Percentiles rank a stretch among this genome's conserved stretches.
phyloP scores from a whole-genome alignment of 106 monocot species.

The Gastrodia elata region DNA sequence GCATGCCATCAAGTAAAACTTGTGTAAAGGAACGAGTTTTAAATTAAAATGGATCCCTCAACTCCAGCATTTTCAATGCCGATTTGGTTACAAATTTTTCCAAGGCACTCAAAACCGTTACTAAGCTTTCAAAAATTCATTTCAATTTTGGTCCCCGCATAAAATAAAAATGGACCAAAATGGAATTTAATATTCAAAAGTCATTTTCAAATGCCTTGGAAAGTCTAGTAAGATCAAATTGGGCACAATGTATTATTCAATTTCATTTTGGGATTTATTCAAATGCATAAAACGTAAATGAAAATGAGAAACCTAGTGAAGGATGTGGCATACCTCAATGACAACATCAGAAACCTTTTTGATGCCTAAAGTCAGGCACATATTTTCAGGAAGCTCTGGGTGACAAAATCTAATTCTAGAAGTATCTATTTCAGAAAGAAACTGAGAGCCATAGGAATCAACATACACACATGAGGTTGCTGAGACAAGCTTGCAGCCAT shows the following conservation, averaged over 20 bases:
- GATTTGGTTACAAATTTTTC: no score
- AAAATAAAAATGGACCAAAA: no score
- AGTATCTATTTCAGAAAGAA: conserved; percentile 63
- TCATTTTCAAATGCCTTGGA: no score
- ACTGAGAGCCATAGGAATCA: conserved; percentile 64
- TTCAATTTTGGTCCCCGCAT: no score
- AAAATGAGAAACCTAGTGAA: not conserved
- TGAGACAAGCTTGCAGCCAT: conserved; percentile 90
- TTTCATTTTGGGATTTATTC: no score
- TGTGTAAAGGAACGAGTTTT: not conserved
- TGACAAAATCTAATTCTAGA: conserved; percentile 84
- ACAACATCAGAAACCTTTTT: conserved; percentile 84
- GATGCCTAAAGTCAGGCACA: conserved; percentile 55
- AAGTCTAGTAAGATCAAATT: no score
- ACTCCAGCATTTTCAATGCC: no score
- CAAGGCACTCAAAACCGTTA: no score
- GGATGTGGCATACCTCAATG: conserved; percentile 56
- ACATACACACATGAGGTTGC: conserved; percentile 84
- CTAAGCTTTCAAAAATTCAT: no score
- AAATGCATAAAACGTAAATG: not conserved
- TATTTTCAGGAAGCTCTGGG: conserved; percentile 64
- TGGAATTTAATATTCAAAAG: no score
- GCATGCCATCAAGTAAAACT: not conserved
- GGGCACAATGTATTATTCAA: no score
- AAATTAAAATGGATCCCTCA: no score